Evolutionary conservation across 768 basidiomycete species (phyloP).

Genomic region (Phanerodontia chrysosporium): DNA sequence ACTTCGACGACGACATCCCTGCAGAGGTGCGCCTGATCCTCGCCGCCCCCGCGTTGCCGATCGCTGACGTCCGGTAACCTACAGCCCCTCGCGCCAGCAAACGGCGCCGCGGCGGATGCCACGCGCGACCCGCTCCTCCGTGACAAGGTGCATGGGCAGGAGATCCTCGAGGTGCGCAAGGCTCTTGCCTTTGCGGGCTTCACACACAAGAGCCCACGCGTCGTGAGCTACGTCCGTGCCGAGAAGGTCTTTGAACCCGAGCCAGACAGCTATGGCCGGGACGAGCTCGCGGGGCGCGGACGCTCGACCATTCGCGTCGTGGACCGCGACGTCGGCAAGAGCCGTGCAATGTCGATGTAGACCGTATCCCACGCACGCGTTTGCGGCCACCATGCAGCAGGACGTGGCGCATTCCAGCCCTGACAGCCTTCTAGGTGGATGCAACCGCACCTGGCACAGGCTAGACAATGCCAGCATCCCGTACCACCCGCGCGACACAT

Average conservation of each 20-base stretch:
- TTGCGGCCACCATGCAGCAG: constrained; percentile 10
- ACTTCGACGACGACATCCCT: constrained; percentile 94
- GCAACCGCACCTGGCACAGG: not conserved
- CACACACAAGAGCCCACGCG: constrained; percentile 84
- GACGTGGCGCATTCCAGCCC: not conserved
- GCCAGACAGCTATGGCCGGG: constrained; percentile 45
- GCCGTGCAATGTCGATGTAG: constrained; percentile 84
- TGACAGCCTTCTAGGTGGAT: not conserved
- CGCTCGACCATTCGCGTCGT: constrained; percentile 55
- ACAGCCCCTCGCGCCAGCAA: constrained; percentile 85
- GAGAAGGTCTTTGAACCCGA: constrained; percentile 66
- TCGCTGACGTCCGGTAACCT: constrained; percentile 18
- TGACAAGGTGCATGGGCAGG: constrained; percentile 79
- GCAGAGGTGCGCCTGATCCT: constrained; percentile 57
- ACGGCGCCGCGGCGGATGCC: constrained; percentile 76
- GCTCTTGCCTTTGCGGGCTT: constrained; percentile 87
- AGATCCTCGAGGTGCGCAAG: constrained; percentile 88
- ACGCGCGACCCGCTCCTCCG: constrained; percentile 88
- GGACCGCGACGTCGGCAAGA: constrained; percentile 59
- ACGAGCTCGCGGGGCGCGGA: constrained; percentile 47
- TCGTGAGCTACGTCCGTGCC: constrained; percentile 69
- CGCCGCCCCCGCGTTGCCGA: not conserved
- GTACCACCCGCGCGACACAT: not conserved
- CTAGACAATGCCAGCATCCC: not conserved
- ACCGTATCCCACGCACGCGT: not conserved